Evolutionary conservation across 2,329 filamentous ascomycete species (phyloP).

Genomic region (Aspergillus sp.): DNA sequence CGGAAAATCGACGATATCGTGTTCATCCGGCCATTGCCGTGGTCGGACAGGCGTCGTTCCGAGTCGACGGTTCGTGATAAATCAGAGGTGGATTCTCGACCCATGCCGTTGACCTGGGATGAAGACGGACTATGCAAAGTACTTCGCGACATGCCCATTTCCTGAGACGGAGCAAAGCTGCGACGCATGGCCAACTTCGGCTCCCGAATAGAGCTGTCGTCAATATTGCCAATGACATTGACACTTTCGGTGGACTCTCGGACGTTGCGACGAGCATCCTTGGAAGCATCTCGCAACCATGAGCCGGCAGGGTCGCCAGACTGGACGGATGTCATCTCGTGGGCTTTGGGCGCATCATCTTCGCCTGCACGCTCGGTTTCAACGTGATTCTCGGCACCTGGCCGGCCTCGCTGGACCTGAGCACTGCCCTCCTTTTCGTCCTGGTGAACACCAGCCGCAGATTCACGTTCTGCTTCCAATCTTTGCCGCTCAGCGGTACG

Average conservation of each 20-base stretch:
- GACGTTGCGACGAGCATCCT: slow-evolving; percentile 21
- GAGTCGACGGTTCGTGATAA: slow-evolving; percentile 53
- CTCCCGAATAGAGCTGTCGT: slow-evolving; percentile 34
- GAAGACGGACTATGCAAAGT: slow-evolving; percentile 49
- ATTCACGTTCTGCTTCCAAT: slow-evolving; percentile 52
- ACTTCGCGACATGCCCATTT: slow-evolving; percentile 33
- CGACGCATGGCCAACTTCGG: slow-evolving; percentile 26
- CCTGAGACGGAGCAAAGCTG: slow-evolving; percentile 36
- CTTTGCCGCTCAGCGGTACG: slow-evolving; percentile 55
- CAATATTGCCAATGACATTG: slow-evolving; percentile 33
- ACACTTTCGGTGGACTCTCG: slow-evolving; percentile 32
- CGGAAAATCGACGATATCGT: slow-evolving; percentile 75
- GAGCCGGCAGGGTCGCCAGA: slow-evolving; percentile 22
- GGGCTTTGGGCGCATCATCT: slow-evolving; percentile 2
- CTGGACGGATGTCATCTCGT: slow-evolving; percentile 9
- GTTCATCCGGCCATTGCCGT: slow-evolving; percentile 45
- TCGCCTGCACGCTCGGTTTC: slow-evolving; percentile 11
- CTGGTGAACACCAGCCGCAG: slow-evolving; percentile 3
- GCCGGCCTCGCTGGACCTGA: slow-evolving; percentile 6
- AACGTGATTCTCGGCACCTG: slow-evolving; percentile 6
- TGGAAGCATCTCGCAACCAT: slow-evolving; percentile 36
- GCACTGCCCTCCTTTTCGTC: slow-evolving; percentile 6
- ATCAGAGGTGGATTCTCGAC: slow-evolving; percentile 53
- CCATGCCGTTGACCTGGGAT: slow-evolving; percentile 53
- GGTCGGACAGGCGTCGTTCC: slow-evolving; percentile 56